Conservation (phyloP, 345 rosid species). For the Raphanus raphanistrum region DNA sequence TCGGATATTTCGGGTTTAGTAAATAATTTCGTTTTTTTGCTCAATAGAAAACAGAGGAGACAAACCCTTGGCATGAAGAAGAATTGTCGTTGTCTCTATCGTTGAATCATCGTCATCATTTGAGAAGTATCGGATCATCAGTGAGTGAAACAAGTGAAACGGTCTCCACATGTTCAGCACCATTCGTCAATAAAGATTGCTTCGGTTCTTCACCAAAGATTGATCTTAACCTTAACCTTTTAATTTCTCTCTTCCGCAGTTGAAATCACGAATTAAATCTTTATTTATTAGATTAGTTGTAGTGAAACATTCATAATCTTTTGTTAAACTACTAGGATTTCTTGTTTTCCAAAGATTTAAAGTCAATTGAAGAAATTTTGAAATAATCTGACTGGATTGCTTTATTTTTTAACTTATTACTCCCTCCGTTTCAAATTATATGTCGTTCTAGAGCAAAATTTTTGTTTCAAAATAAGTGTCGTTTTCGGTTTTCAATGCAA, state of each 20-base stretch:
- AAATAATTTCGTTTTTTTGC: not conserved
- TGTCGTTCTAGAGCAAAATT: no score
- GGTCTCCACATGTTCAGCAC: slow-evolving; percentile 50
- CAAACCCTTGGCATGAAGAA: slow-evolving; percentile 17
- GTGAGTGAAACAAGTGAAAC: slow-evolving; percentile 70
- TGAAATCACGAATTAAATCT: not conserved
- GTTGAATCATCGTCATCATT: slow-evolving; percentile 38
- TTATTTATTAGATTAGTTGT: slow-evolving; percentile 25
- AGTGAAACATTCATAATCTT: not conserved
- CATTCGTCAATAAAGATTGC: slow-evolving; percentile 43
- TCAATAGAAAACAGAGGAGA: slow-evolving; percentile 42
- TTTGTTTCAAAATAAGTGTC: no score
- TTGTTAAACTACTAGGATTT: slow-evolving; percentile 15
- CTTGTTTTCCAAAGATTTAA: slow-evolving; percentile 11
- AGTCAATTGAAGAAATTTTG: slow-evolving; percentile 12
- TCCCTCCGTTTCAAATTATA: no score
- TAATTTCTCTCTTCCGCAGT: slow-evolving; percentile 71
- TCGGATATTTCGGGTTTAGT: slow-evolving; percentile 4
- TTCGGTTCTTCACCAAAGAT: slow-evolving; percentile 42
- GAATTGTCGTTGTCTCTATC: slow-evolving; percentile 63
- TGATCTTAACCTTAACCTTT: slow-evolving; percentile 59
- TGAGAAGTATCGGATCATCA: slow-evolving; percentile 52
- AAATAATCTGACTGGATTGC: not conserved
- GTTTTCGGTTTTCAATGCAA: no score
- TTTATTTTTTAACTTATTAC: no score